Base-by-base conservation (phyloP, 352 stramenopile species). In the Pythium chondricola region DNA sequence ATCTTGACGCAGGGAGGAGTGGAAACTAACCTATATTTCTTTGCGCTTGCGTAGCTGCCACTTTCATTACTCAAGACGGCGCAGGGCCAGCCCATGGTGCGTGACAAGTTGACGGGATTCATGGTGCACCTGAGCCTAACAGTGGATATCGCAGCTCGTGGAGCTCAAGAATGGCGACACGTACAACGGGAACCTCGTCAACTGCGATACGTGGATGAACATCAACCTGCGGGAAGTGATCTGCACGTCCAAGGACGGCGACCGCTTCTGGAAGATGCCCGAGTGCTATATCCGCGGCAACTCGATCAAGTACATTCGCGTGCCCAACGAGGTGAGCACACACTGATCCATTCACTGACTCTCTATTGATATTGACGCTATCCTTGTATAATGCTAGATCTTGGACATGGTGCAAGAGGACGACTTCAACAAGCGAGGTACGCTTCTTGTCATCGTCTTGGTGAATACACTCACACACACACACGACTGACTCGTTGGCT, bases 191-290 rank as follows among this genome's bases (percentile, higher is more conserved):
- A 85, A 95, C 43, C 77, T 99, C 32, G 88, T 97, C 22, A 97
- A 93, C 61, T 98, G 95, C 47, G 96, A 99, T 68, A 95, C 90
- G 11, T 99, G 92, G 85, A 99, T 99, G 97, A 99, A 99, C 68
- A 92, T 99, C 55, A 98, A 98, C 62, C 69, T 99, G 26, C 79
- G 85, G 14, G 95, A 99, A 63, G 95, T 99, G n/a, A 98, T 99
- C 67, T 98, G 95, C 57, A 99, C 97, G 17, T 98, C 90, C 27
- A 93, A 94, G 66, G 92, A 99, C 51, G 97, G 96, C 31, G 89
- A 98, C 55, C 72, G 83, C 40, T 99, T 99, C 71, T 99, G 93
- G 85, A 98, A 99, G 67, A 85, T 99, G 56, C 82, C 89, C 3
- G 94, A 98, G 63, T 98, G 93, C 61, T 99, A 99, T 71, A 97